phyloP scores from a whole-genome alignment of 2,329 filamentous ascomycete genomes.

The Fusarium sp. region DNA sequence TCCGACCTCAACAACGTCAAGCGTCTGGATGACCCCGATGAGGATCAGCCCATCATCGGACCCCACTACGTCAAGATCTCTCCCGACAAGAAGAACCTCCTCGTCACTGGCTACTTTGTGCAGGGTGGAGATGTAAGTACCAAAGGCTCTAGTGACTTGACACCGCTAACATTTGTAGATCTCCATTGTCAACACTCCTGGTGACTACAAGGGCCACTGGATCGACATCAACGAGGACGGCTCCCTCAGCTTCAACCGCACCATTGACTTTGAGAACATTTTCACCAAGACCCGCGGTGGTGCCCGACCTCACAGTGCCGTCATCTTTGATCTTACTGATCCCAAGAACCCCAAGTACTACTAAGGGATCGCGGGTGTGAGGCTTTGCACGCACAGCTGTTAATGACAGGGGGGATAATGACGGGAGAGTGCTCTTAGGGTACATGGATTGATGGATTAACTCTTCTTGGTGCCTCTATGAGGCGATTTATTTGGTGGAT shows the following conservation, averaged over 20 bases:
- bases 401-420: background rate
- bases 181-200: slow-evolving; percentile 70
- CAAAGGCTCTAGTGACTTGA: accelerated
- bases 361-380: slow-evolving; percentile 33
- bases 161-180: slow-evolving; percentile 51
- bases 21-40: slow-evolving; percentile 70
- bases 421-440: background rate
- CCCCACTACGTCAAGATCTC: slow-evolving; percentile 74
- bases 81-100: slow-evolving; percentile 72
- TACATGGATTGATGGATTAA: background rate
- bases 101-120: slow-evolving; percentile 75
- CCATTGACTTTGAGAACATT: slow-evolving; percentile 66
- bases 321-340: slow-evolving; percentile 69
- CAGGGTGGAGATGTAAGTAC: slow-evolving; percentile 64
- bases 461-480: slow-evolving; percentile 5
- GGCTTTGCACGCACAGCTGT: background rate
- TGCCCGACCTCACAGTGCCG: slow-evolving; percentile 66
- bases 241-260: slow-evolving; percentile 68
- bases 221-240: slow-evolving; percentile 69
- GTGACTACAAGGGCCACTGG: slow-evolving; percentile 72
- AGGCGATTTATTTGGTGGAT: slow-evolving; percentile 1
- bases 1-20: slow-evolving; percentile 69
- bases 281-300: slow-evolving; percentile 66
- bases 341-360: slow-evolving; percentile 64
- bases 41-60: slow-evolving; percentile 68